Percentiles rank a stretch among this genome's conserved stretches.
Conservation (phyloP, 768 basidiomycete species). For the Boletus reticuloceps region DNA sequence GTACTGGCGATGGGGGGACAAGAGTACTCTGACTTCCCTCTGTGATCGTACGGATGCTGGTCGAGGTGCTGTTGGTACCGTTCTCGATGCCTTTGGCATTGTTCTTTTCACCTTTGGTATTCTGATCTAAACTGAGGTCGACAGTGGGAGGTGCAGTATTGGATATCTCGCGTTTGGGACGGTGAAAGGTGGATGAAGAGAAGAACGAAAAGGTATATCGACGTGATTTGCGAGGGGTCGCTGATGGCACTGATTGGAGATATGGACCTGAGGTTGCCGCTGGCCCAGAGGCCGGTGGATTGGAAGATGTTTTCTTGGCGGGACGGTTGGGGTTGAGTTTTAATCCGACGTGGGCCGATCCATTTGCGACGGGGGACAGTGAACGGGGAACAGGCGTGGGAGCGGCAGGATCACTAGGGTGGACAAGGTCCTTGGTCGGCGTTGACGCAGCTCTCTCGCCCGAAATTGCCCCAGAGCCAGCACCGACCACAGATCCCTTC, state of each 20-base stretch:
- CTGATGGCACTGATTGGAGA: background rate
- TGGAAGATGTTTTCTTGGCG: background rate
- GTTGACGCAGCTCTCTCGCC: background rate
- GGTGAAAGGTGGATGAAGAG: constrained; percentile 16
- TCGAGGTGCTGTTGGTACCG: constrained; percentile 20
- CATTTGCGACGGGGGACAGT: background rate
- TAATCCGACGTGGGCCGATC: background rate
- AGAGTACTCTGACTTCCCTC: constrained; percentile 22
- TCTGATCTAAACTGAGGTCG: background rate
- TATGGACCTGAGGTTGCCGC: background rate
- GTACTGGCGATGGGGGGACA: background rate
- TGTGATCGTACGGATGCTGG: constrained; percentile 19
- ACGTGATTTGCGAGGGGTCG: constrained; percentile 10
- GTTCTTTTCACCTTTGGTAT: background rate
- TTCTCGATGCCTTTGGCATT: constrained; percentile 2
- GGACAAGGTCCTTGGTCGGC: background rate
- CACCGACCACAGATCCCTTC: background rate
- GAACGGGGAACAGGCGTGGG: background rate
- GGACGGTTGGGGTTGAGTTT: background rate
- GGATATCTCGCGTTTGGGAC: constrained; percentile 19
- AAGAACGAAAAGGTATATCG: constrained; percentile 28
- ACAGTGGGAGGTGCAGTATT: background rate
- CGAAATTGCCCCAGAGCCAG: background rate
- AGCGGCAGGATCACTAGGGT: background rate
- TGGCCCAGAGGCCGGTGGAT: background rate